Conservation (phyloP, 805 yeast species). For the Ogataea wickerhamii region DNA sequence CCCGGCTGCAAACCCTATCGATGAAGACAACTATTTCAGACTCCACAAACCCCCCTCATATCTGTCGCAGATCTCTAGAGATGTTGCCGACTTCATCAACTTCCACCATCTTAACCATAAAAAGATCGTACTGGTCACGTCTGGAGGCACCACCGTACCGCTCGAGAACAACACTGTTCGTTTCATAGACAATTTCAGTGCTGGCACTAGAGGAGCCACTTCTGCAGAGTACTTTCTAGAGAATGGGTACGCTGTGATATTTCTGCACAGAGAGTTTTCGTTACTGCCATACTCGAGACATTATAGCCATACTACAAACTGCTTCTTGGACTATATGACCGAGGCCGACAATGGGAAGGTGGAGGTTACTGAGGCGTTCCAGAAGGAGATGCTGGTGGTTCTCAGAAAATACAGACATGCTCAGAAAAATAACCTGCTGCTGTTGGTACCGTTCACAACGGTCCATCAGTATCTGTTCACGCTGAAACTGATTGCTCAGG, state of each 20-base stretch:
- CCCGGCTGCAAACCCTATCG: slow-evolving; percentile 69
- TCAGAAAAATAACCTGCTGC: slow-evolving; percentile 46
- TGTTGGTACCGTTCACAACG: slow-evolving; percentile 86
- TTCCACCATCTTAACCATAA: slow-evolving; percentile 43
- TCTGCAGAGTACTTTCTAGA: slow-evolving; percentile 89
- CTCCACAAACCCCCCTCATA: slow-evolving; percentile 73
- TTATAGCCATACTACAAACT: slow-evolving; percentile 77
- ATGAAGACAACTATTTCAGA: slow-evolving; percentile 74
- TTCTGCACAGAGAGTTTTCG: slow-evolving; percentile 88
- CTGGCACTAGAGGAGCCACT: slow-evolving; percentile 97
- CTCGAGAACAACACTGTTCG: slow-evolving; percentile 94
- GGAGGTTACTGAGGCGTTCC: slow-evolving; percentile 57
- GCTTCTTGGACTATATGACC: slow-evolving; percentile 79
- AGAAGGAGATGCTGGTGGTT: slow-evolving; percentile 56
- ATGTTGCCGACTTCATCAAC: slow-evolving; percentile 59
- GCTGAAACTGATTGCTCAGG: slow-evolving; percentile 59
- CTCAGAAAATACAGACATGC: slow-evolving; percentile 54
- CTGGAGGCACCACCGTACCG: slow-evolving; percentile 98
- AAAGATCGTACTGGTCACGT: slow-evolving; percentile 77
- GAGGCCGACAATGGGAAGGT: slow-evolving; percentile 48
- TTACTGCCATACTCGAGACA: slow-evolving; percentile 90
- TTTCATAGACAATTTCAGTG: slow-evolving; percentile 93
- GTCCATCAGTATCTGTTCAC: slow-evolving; percentile 93
- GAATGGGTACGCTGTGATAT: slow-evolving; percentile 86
- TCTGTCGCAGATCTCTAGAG: slow-evolving; percentile 54